Percentiles rank a stretch among this genome's conserved stretches.
Conservation (phyloP, 805 yeast species). For the Candida vartiovaarae region DNA sequence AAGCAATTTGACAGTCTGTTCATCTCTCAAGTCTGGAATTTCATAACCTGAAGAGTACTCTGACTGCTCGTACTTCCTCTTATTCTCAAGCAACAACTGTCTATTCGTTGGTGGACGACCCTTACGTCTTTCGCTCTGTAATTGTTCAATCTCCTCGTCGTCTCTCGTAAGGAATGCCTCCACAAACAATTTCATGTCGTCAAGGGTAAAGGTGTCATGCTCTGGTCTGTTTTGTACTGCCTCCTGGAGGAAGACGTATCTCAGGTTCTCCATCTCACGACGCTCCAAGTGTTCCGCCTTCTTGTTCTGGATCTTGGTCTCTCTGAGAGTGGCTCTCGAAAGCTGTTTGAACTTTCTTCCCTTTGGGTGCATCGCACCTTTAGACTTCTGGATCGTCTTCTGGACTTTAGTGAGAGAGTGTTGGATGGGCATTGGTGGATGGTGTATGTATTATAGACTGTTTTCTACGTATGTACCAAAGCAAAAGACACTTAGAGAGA, state of each 20-base stretch:
- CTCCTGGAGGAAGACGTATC: constrained; percentile 55
- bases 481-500: too few relatives aligned
- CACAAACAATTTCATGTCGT: constrained; percentile 56
- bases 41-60: constrained; percentile 63
- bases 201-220: constrained; percentile 38
- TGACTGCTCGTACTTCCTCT: constrained; percentile 51
- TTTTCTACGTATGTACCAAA: too few relatives aligned
- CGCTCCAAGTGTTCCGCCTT: constrained; percentile 52
- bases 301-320: constrained; percentile 55
- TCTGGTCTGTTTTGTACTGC: constrained; percentile 38
- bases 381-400: constrained; percentile 48
- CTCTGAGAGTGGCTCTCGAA: constrained; percentile 82
- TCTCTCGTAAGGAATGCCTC: constrained; percentile 59
- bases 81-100: constrained; percentile 60
- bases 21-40: constrained; percentile 66
- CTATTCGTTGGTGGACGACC: constrained; percentile 77
- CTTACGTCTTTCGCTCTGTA: constrained; percentile 63
- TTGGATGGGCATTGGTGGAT: constrained; percentile 47
- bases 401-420: constrained; percentile 61
- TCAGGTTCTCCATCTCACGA: constrained; percentile 51
- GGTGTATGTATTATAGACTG: background rate
- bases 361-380: constrained; percentile 67
- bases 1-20: constrained; percentile 49
- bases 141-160: constrained; percentile 64
- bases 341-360: constrained; percentile 85